Base-by-base conservation (phyloP, 2,329 filamentous ascomycete species). In the Verticillium tricorpus region DNA sequence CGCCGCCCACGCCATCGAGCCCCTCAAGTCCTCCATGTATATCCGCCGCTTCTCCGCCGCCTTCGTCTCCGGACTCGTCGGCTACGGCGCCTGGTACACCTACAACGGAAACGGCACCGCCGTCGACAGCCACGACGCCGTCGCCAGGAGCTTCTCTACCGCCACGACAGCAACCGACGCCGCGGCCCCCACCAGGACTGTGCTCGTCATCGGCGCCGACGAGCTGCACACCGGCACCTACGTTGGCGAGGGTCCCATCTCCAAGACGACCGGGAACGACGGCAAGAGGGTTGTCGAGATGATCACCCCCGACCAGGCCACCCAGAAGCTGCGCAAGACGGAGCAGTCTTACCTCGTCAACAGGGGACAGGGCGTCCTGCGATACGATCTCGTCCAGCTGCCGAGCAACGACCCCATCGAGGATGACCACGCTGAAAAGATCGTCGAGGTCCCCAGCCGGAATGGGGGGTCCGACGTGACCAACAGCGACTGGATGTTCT, bases 391-490 rank as follows among this genome's bases (percentile, higher is more conserved):
- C 9, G 93, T 95, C 28, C 95, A 99, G 76, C 85, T 98, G 64
- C 91, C 94, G 11, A 97, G 92, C 80, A 99, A 99, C 74, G 92
- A 96, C 69, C 95, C 95, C 0, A 99, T 99, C 63, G 95, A 99
- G 78, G 95, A 99, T 71, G 96, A 99, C 72, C 95, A 99, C 72
- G 91, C 93, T 59, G 95, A 99, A 79, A 96, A 97, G 83, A 97
- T 98, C 70, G 92, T 99, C 56, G 92, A 98, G 75, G 87, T 97
- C 9, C 90, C 92, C 5, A 83, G 84, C 60, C 84, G 69, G 77
- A 69, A 65, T 37, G 71, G 69, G 28, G 69, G 71, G 25, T 56
- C 54, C 2, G 69, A 73, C 37, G 74, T 82, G 40, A 81, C 83
- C 19, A 87, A 82, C 63, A 91, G 85, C 64, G 96, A 99, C 76